A percentile compares a stretch with the other conserved stretches of the same genome.
These are phyloP conservation scores for Dentipellis sp. DNA, from an alignment of 768 basidiomycete species.

Conservation along the genomic window DNA sequence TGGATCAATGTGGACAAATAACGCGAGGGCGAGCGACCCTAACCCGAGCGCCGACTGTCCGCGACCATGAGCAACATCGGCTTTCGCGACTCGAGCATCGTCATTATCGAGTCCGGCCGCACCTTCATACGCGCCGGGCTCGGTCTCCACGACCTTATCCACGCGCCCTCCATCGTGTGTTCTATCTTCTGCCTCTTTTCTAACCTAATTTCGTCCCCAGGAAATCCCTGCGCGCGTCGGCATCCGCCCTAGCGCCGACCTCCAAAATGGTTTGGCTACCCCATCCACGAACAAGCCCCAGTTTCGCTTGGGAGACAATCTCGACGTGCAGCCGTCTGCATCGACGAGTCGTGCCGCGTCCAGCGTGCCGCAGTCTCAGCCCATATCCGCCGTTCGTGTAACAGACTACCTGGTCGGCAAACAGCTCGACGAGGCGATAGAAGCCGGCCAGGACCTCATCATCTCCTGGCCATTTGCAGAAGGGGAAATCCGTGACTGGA, in stretches of 20 bases:
- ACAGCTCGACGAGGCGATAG: slow-evolving; percentile 73
- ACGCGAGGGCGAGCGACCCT: neutral
- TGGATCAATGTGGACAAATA: neutral
- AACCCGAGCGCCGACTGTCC: neutral
- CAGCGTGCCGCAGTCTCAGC: slow-evolving; percentile 30
- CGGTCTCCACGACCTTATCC: slow-evolving; percentile 74
- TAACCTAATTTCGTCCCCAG: slow-evolving; percentile 28
- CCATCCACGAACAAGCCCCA: slow-evolving; percentile 15
- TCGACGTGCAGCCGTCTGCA: slow-evolving; percentile 24
- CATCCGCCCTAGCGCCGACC: slow-evolving; percentile 31
- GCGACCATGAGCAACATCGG: slow-evolving; percentile 34
- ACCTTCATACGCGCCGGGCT: slow-evolving; percentile 66
- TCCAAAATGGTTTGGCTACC: slow-evolving; percentile 25
- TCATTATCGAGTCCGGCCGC: slow-evolving; percentile 73
- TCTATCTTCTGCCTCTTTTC: neutral
- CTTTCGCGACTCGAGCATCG: slow-evolving; percentile 73
- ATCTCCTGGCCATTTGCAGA: slow-evolving; percentile 80
- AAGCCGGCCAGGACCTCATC: slow-evolving; percentile 60
- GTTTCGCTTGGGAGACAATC: slow-evolving; percentile 13
- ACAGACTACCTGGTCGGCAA: slow-evolving; percentile 79
- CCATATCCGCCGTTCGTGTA: slow-evolving; percentile 35
- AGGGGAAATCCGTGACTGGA: slow-evolving; percentile 67
- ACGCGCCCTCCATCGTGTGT: slow-evolving; percentile 58
- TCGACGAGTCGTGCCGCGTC: slow-evolving; percentile 42
- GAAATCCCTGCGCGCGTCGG: slow-evolving; percentile 78